Percentiles rank a stretch among this genome's conserved stretches.
Conservation (phyloP, 768 basidiomycete genomes). For the Pleurotus ostreatus region DNA sequence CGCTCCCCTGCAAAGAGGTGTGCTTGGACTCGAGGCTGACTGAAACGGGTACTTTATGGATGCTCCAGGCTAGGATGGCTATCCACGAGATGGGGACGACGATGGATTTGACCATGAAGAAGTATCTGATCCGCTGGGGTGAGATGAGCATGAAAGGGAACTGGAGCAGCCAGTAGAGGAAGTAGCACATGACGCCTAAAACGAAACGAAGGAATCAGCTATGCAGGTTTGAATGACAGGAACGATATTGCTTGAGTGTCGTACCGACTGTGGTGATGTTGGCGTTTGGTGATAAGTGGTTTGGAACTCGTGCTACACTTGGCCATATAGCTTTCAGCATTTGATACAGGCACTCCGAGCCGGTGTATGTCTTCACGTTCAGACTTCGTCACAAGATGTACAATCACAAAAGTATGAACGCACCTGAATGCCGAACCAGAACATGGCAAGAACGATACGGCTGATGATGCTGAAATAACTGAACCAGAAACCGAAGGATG, state of each 20-base stretch:
- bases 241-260: not conserved
- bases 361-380: slow-evolving; percentile 40
- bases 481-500: slow-evolving; percentile 88
- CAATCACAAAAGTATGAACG: slow-evolving; percentile 3
- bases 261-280: slow-evolving; percentile 62
- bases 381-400: not conserved
- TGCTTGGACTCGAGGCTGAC: slow-evolving; percentile 54
- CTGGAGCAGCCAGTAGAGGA: slow-evolving; percentile 76
- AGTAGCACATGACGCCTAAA: slow-evolving; percentile 68
- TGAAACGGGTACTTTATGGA: slow-evolving; percentile 61
- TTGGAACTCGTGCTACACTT: slow-evolving; percentile 57
- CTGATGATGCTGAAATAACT: slow-evolving; percentile 84
- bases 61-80: slow-evolving; percentile 76
- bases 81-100: slow-evolving; percentile 64
- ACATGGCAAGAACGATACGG: slow-evolving; percentile 70
- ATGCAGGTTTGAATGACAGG: not conserved
- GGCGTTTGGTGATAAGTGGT: slow-evolving; percentile 51
- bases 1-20: slow-evolving; percentile 46
- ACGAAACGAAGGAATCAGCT: not conserved
- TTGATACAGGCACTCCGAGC: slow-evolving; percentile 76
- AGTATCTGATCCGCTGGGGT: slow-evolving; percentile 70
- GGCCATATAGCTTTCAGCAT: slow-evolving; percentile 88
- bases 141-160: slow-evolving; percentile 73
- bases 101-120: slow-evolving; percentile 69
- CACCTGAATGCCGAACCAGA: slow-evolving; percentile 80